These are phyloP conservation scores for Cyberlindnera veronae DNA, from an alignment of 805 yeast genomes.

Conservation along the genomic window DNA sequence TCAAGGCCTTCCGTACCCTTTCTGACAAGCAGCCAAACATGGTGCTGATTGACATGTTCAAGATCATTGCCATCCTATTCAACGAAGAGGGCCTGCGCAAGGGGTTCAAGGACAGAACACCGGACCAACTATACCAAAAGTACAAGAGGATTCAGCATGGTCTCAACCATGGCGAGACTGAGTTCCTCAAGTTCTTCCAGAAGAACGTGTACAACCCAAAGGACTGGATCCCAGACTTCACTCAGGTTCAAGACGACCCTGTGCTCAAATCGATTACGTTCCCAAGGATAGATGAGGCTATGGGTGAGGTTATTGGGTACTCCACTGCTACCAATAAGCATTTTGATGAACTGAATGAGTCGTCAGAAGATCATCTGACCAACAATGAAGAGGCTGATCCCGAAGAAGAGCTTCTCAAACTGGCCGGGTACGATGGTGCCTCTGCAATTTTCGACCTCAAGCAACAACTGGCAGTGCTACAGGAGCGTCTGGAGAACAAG, in stretches of 20 bases:
- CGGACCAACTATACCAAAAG: conserved; percentile 28
- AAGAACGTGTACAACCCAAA: conserved; percentile 18
- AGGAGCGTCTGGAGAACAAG: conserved; percentile 7
- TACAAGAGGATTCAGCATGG: conserved; percentile 27
- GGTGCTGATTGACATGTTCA: conserved; percentile 24
- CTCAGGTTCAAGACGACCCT: conserved; percentile 7
- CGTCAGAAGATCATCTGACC: no score
- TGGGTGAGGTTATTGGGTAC: conserved; percentile 13
- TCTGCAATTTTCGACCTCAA: conserved; percentile 1
- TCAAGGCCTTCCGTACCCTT: conserved; percentile 22
- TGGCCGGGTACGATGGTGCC: conserved; percentile 17
- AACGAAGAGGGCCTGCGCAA: conserved; percentile 21
- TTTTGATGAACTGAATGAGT: no score
- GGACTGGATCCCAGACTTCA: conserved; percentile 26
- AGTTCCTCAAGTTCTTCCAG: conserved; percentile 20
- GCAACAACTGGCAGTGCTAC: conserved; percentile 3
- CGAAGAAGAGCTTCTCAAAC: conserved; percentile 20
- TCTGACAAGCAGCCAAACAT: conserved; percentile 20
- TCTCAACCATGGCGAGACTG: conserved; percentile 24
- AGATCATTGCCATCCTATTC: conserved; percentile 21
- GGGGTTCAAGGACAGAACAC: conserved; percentile 26
- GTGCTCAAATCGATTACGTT: conserved; percentile 17
- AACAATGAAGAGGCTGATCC: conserved; percentile 6
- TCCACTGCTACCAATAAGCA: conserved; percentile 7
- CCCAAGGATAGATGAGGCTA: conserved; percentile 17